Evolutionary conservation across 2,329 filamentous ascomycete genomes (phyloP).

Genomic region (Periconia sp.): DNA sequence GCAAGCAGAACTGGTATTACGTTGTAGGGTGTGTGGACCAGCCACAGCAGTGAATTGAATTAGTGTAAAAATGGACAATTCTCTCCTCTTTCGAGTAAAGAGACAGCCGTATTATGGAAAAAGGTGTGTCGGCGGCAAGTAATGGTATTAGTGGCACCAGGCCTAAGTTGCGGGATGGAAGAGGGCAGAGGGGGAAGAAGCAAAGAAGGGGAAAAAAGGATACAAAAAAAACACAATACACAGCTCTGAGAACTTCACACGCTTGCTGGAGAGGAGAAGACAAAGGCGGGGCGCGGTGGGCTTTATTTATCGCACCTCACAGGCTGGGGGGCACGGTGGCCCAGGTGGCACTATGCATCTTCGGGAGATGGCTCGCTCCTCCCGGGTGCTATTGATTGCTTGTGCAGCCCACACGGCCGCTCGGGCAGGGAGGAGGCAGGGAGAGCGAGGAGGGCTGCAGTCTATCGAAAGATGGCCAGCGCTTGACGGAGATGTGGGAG

Average conservation of each 20-base stretch:
- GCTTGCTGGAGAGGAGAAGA: conserved; percentile 57
- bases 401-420: conserved; percentile 35
- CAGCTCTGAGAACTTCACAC: conserved; percentile 58
- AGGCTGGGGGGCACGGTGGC: conserved; percentile 21
- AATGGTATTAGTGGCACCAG: conserved; percentile 53
- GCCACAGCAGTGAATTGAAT: conserved; percentile 48
- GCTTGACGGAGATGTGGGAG: conserved; percentile 40
- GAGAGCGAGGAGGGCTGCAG: conserved; percentile 34
- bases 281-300: conserved; percentile 33
- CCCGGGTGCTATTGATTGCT: conserved; percentile 40
- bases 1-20: conserved; percentile 58
- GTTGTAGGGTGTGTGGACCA: conserved; percentile 49
- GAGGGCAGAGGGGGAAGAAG: conserved; percentile 41
- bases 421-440: conserved; percentile 35
- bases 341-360: conserved; percentile 22
- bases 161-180: conserved; percentile 36
- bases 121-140: conserved; percentile 22
- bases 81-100: conserved; percentile 20
- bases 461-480: conserved; percentile 45
- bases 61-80: conserved; percentile 32
- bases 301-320: conserved; percentile 42
- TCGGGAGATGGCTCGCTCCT: conserved; percentile 31
- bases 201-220: conserved; percentile 49
- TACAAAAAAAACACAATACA: conserved; percentile 53
- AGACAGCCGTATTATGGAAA: conserved; percentile 26